Percentiles rank a stretch among this genome's conserved stretches.
phyloP scores from a whole-genome alignment of 345 rosid genomes.

The Acer negundo region DNA sequence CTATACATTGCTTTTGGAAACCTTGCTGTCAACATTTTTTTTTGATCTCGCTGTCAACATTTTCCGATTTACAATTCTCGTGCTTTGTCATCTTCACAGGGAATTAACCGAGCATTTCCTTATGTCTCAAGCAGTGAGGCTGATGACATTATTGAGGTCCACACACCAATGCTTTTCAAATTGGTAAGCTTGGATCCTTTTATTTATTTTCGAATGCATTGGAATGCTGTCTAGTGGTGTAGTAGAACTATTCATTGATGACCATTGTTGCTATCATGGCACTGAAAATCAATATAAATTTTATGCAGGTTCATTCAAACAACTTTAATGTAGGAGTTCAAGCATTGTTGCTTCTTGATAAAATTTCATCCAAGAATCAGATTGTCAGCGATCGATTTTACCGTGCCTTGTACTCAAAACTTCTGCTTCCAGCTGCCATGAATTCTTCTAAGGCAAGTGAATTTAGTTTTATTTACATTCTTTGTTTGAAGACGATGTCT shows the following conservation, averaged over 20 bases:
- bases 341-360: slow-evolving; percentile 93
- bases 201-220: slow-evolving; percentile 5
- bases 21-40: slow-evolving; percentile 5
- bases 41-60: background rate
- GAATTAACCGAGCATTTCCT: slow-evolving; percentile 97
- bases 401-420: slow-evolving; percentile 91
- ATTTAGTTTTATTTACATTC: background rate
- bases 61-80: slow-evolving; percentile 14
- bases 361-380: slow-evolving; percentile 94
- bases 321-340: slow-evolving; percentile 95
- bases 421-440: slow-evolving; percentile 87
- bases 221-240: background rate
- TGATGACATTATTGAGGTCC: slow-evolving; percentile 80
- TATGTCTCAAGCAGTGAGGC: slow-evolving; percentile 84
- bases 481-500: background rate
- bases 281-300: slow-evolving; percentile 15
- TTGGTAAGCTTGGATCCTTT: slow-evolving; percentile 50
- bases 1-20: slow-evolving; percentile 7
- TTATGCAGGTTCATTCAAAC: slow-evolving; percentile 83
- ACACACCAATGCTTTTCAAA: slow-evolving; percentile 90
- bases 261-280: slow-evolving; percentile 7
- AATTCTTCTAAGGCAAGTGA: slow-evolving; percentile 89
- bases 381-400: slow-evolving; percentile 92
- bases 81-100: slow-evolving; percentile 48
- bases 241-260: slow-evolving; percentile 2